Evolutionary conservation across 768 basidiomycete genomes (phyloP).

Genomic region (Pleurotus tuoliensis): DNA sequence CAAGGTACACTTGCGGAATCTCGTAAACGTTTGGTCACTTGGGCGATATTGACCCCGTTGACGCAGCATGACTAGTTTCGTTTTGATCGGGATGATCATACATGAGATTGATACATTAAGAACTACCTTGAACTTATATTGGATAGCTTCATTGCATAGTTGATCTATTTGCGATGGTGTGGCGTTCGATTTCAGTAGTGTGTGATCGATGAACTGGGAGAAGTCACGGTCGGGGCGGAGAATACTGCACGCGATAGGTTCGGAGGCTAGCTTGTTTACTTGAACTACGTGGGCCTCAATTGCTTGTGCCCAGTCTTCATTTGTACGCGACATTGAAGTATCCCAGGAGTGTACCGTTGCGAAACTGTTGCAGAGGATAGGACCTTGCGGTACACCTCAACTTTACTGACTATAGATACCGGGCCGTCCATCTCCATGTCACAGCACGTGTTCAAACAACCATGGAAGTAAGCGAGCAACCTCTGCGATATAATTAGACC

Average conservation of each 20-base stretch:
- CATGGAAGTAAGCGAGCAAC: not conserved
- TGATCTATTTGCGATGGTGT: conserved; percentile 39
- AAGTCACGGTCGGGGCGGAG: conserved; percentile 25
- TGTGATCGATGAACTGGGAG: conserved; percentile 43
- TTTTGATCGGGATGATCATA: not conserved
- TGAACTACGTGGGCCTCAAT: conserved; percentile 26
- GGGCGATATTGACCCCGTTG: conserved; percentile 40
- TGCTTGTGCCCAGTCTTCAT: conserved; percentile 28
- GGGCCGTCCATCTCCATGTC: not conserved
- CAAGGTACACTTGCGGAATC: conserved; percentile 37
- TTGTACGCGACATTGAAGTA: conserved; percentile 20
- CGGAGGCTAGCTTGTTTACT: conserved; percentile 21
- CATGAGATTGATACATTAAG: not conserved
- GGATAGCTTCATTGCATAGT: conserved; percentile 45
- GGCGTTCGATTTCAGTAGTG: conserved; percentile 46
- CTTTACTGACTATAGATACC: not conserved
- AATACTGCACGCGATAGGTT: conserved; percentile 13
- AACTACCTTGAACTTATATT: conserved; percentile 44
- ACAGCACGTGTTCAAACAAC: not conserved
- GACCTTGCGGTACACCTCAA: too few relatives aligned
- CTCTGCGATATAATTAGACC: not conserved
- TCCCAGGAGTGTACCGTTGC: not conserved
- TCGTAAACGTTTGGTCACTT: conserved; percentile 34
- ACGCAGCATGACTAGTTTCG: conserved; percentile 45
- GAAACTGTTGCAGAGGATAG: not conserved